Percentiles rank a stretch among this genome's conserved stretches.
Conservation (phyloP, 2,329 filamentous ascomycete genomes). For the Talaromyces sp. region DNA sequence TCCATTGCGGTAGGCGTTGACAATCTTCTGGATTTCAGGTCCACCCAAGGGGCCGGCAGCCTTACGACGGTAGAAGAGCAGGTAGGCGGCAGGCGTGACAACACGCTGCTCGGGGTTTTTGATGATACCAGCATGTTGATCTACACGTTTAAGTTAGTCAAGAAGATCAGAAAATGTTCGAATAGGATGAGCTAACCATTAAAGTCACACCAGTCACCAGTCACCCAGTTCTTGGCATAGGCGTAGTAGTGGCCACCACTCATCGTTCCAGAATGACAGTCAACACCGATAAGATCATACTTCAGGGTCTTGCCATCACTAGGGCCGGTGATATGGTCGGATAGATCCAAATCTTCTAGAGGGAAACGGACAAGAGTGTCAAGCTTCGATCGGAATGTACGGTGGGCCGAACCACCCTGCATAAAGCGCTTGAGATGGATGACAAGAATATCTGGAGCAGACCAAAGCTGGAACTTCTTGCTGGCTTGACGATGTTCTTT, state of each 20-base stretch:
- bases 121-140: conserved; percentile 70
- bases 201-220: conserved; percentile 91
- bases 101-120: conserved; percentile 61
- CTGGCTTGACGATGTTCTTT: conserved; percentile 90
- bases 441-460: conserved; percentile 89
- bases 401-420: conserved; percentile 47
- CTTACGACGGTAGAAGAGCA: conserved; percentile 92
- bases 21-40: conserved; percentile 69
- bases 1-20: conserved; percentile 62
- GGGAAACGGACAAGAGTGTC: conserved; percentile 92
- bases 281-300: conserved; percentile 93
- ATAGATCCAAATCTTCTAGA: conserved; percentile 81
- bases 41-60: conserved; percentile 78
- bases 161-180: background rate
- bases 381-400: conserved; percentile 83
- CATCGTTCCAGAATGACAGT: conserved; percentile 92
- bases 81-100: conserved; percentile 78
- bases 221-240: conserved; percentile 87
- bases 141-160: conserved; percentile 58
- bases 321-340: conserved; percentile 73
- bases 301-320: conserved; percentile 80
- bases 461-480: conserved; percentile 98
- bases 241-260: conserved; percentile 97
- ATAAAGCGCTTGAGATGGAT: conserved; percentile 96
- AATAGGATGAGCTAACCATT: conserved; percentile 65